phyloP scores from a whole-genome alignment of 1,284 basidiomycete genomes.

The Microbotryum violaceum region DNA sequence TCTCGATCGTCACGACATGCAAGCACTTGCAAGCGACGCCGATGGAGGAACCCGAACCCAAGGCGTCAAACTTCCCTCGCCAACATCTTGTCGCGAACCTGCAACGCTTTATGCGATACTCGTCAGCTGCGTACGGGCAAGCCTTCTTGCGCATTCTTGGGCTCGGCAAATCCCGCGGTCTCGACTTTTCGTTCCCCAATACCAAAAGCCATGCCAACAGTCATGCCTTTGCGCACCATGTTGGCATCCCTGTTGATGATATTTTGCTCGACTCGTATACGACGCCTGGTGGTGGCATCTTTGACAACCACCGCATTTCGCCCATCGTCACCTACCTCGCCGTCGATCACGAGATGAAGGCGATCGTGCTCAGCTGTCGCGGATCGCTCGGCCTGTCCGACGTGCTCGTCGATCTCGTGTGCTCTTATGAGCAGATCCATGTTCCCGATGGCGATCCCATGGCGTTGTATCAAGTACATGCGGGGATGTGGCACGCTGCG shows the following conservation, averaged over 20 bases:
- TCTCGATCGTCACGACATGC: conserved; percentile 18
- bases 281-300: conserved; percentile 37
- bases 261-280: conserved; percentile 47
- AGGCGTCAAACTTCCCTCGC: conserved; percentile 41
- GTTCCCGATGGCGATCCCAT: conserved; percentile 43
- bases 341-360: conserved; percentile 45
- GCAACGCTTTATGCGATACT: conserved; percentile 47
- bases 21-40: conserved; percentile 6
- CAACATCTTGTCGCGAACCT: conserved; percentile 46
- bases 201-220: conserved; percentile 42
- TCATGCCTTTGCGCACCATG: conserved; percentile 43
- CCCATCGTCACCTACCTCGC: conserved; percentile 43
- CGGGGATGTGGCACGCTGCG: conserved; percentile 48
- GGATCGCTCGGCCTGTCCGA: conserved; percentile 48
- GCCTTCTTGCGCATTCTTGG: conserved; percentile 47
- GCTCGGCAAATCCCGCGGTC: conserved; percentile 38
- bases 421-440: conserved; percentile 44
- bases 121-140: conserved; percentile 45
- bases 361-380: conserved; percentile 44
- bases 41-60: conserved; percentile 22
- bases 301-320: conserved; percentile 40
- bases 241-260: conserved; percentile 46
- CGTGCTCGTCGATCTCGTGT: conserved; percentile 49
- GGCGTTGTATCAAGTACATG: conserved; percentile 45
- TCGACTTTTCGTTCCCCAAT: conserved; percentile 46